Evolutionary conservation across 1,139 yeast genomes (phyloP).

Genomic region (Pneumocystis oryctolagi): DNA sequence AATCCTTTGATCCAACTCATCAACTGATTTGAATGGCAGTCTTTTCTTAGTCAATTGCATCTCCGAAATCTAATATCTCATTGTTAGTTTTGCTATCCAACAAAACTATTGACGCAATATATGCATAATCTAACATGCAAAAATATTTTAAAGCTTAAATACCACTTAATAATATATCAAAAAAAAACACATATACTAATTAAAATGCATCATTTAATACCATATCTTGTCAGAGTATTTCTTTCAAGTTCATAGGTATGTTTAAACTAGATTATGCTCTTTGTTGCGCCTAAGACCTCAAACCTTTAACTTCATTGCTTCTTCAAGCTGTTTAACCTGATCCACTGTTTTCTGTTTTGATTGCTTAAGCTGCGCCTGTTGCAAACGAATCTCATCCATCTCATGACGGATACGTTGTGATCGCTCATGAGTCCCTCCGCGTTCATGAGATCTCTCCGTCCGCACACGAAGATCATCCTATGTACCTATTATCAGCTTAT

Average conservation of each 20-base stretch:
- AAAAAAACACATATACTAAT: neutral
- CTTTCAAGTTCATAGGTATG: no score
- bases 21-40: slow-evolving; percentile 51
- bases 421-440: slow-evolving; percentile 28
- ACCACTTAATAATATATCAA: neutral
- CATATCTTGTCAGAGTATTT: neutral
- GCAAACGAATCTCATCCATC: slow-evolving; percentile 47
- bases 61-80: slow-evolving; percentile 35
- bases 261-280: neutral
- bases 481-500: neutral
- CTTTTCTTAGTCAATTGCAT: slow-evolving; percentile 58
- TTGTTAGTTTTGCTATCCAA: neutral
- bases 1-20: slow-evolving; percentile 67
- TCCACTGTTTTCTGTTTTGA: slow-evolving; percentile 56
- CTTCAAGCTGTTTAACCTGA: slow-evolving; percentile 59
- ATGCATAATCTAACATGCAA: neutral
- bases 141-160: neutral
- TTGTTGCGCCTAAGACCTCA: neutral
- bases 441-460: slow-evolving; percentile 8
- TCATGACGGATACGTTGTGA: slow-evolving; percentile 52
- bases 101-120: neutral
- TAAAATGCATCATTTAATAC: no score
- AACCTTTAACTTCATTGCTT: slow-evolving; percentile 51
- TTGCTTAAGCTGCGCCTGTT: slow-evolving; percentile 55
- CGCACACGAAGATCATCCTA: slow-evolving; percentile 1